Percentiles rank a stretch among this genome's conserved stretches.
Conservation (phyloP, 768 basidiomycete genomes). For the Termitomyces sp. region DNA sequence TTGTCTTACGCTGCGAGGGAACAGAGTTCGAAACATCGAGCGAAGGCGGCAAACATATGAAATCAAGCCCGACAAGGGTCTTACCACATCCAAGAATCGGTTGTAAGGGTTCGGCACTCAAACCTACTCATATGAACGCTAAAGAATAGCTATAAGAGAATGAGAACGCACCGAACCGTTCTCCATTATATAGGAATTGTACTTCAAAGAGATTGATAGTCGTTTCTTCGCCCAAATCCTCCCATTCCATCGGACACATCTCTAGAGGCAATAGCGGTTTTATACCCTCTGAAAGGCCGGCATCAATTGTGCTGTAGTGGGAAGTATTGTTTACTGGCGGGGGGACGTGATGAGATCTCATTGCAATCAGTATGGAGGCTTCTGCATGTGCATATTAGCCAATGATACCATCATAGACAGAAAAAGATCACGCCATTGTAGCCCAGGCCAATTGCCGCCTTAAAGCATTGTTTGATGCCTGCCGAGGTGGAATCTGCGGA, state of each 20-base stretch:
- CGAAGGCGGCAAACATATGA: constrained; percentile 30
- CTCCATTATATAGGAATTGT: constrained; percentile 42
- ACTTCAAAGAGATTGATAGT: constrained; percentile 61
- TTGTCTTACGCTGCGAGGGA: constrained; percentile 13
- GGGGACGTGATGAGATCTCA: constrained; percentile 51
- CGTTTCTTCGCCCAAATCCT: constrained; percentile 55
- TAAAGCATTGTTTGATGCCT: constrained; percentile 42
- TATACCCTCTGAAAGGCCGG: constrained; percentile 32
- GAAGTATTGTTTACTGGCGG: constrained; percentile 16
- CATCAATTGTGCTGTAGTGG: constrained; percentile 37
- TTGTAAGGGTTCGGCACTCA: constrained; percentile 39
- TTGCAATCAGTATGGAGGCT: constrained; percentile 55
- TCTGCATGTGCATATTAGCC: constrained; percentile 30
- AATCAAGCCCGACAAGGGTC: constrained; percentile 38
- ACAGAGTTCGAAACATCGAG: constrained; percentile 3
- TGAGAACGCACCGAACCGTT: constrained; percentile 33
- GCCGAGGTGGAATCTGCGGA: constrained; percentile 28
- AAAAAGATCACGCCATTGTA: constrained; percentile 44
- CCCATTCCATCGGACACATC: constrained; percentile 36
- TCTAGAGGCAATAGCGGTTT: constrained; percentile 20
- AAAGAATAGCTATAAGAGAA: neutral
- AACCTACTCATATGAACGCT: constrained; percentile 22
- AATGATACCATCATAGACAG: neutral
- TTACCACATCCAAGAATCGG: constrained; percentile 34
- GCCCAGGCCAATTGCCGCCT: constrained; percentile 54